Evolutionary conservation across 169 alveolate genomes (phyloP).

Genomic region (Plasmodium billcollinsi): DNA sequence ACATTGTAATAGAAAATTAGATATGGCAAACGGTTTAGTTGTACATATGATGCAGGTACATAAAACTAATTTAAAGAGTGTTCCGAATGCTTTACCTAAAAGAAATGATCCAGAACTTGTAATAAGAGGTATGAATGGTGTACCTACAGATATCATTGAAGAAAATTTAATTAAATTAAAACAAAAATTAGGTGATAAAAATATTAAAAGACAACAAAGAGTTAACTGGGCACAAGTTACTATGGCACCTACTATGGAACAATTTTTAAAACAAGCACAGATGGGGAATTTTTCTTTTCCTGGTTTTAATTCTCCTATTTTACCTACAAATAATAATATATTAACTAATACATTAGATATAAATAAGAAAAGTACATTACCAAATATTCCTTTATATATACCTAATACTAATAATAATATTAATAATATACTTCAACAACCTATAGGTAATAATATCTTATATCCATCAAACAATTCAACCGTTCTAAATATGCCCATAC

Average conservation of each 20-base stretch:
- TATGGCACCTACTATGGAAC: constrained; percentile 85
- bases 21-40: constrained; percentile 94
- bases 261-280: constrained; percentile 79
- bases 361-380: constrained; percentile 18
- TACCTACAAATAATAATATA: constrained; percentile 29
- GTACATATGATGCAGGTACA: constrained; percentile 96
- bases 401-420: constrained; percentile 21
- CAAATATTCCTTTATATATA: constrained; percentile 37
- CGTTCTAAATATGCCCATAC: constrained; percentile 17
- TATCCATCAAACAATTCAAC: constrained; percentile 14
- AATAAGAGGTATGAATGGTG: constrained; percentile 98
- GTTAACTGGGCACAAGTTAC: constrained; percentile 89
- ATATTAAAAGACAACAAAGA: constrained; percentile 85
- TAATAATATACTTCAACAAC: constrained; percentile 18
- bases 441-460: constrained; percentile 17
- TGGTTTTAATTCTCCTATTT: constrained; percentile 67
- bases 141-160: constrained; percentile 92
- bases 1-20: constrained; percentile 95
- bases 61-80: constrained; percentile 90
- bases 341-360: constrained; percentile 35
- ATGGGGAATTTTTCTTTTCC: constrained; percentile 75
- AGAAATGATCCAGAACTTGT: constrained; percentile 94
- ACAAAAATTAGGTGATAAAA: constrained; percentile 84
- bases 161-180: constrained; percentile 85
- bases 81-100: constrained; percentile 97